Percentiles rank a stretch among this genome's conserved stretches.
Evolutionary conservation across 1,284 basidiomycete genomes (phyloP).

Genomic region (Fomitopsis betulina): DNA sequence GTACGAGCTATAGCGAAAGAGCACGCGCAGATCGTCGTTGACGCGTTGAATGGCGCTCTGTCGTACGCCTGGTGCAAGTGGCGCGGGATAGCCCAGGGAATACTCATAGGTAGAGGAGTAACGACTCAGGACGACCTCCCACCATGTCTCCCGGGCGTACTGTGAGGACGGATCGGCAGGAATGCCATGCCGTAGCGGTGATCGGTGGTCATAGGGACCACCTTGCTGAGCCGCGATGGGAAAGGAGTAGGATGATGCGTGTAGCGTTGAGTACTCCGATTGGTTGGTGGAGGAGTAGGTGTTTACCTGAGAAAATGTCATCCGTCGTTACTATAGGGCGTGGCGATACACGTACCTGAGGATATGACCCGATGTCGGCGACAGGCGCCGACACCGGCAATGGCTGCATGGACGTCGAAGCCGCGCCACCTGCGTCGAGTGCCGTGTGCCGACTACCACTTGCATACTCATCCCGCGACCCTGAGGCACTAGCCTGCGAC

Average conservation of each 20-base stretch:
- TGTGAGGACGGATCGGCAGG: slow-evolving; percentile 52
- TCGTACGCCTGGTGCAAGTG: slow-evolving; percentile 38
- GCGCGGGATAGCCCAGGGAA: slow-evolving; percentile 24
- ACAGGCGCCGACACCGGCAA: neutral
- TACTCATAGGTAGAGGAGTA: slow-evolving; percentile 38
- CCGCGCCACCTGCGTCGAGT: neutral
- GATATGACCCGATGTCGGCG: neutral
- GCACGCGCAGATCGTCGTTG: slow-evolving; percentile 54
- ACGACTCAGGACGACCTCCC: slow-evolving; percentile 61
- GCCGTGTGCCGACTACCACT: neutral
- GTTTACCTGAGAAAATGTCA: neutral
- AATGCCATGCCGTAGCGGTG: slow-evolving; percentile 20
- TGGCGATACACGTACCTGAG: neutral
- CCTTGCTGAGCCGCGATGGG: neutral
- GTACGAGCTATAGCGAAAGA: slow-evolving; percentile 61
- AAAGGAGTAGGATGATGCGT: neutral
- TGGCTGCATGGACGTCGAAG: neutral
- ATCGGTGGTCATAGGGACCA: neutral
- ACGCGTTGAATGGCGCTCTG: slow-evolving; percentile 41
- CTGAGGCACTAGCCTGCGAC: neutral
- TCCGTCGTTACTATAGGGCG: too few species aligned
- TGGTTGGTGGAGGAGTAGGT: neutral
- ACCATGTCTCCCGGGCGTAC: slow-evolving; percentile 71
- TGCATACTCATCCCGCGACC: neutral
- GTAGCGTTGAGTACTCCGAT: neutral